Evolutionary conservation across 1,139 yeast genomes (phyloP).

Genomic region (Citeromyces hawaiiensis): DNA sequence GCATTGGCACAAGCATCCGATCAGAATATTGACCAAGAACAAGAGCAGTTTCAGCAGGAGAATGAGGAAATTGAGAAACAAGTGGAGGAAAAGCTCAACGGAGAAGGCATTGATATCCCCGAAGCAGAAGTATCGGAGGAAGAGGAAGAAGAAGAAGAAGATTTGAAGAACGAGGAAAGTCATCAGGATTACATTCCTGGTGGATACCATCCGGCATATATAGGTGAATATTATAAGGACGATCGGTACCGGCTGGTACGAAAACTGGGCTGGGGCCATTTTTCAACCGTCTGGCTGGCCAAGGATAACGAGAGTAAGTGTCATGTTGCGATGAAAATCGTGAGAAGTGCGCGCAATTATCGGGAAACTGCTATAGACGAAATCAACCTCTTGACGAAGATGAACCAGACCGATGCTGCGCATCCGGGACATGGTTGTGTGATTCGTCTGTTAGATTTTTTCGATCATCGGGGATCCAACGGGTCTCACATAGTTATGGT

Average conservation of each 20-base stretch:
- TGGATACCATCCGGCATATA: slow-evolving; percentile 76
- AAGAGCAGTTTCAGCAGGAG: no score
- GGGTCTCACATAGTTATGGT: slow-evolving; percentile 85
- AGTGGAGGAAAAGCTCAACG: no score
- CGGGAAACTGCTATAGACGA: slow-evolving; percentile 85
- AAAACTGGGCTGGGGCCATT: slow-evolving; percentile 88
- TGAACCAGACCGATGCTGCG: slow-evolving; percentile 31
- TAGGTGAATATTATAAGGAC: slow-evolving; percentile 59
- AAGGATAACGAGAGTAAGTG: slow-evolving; percentile 36
- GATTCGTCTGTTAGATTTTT: slow-evolving; percentile 59
- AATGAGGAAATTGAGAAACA: no score
- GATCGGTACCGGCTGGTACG: slow-evolving; percentile 55
- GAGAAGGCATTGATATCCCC: no score
- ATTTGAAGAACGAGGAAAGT: slow-evolving; percentile 44
- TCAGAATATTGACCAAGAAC: no score
- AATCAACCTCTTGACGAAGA: slow-evolving; percentile 42
- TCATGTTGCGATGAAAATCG: slow-evolving; percentile 79
- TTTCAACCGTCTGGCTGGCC: slow-evolving; percentile 83
- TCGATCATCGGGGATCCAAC: slow-evolving; percentile 67
- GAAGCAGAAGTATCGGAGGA: slow-evolving; percentile 4
- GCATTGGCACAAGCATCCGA: slow-evolving; percentile 43
- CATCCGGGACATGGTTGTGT: slow-evolving; percentile 69
- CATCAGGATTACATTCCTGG: slow-evolving; percentile 63
- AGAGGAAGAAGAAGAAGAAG: slow-evolving; percentile 4
- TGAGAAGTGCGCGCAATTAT: slow-evolving; percentile 42